A percentile compares a stretch with the other conserved stretches of the same genome.
Conservation (phyloP, 805 yeast genomes). For the Yarrowia keelungensis region DNA sequence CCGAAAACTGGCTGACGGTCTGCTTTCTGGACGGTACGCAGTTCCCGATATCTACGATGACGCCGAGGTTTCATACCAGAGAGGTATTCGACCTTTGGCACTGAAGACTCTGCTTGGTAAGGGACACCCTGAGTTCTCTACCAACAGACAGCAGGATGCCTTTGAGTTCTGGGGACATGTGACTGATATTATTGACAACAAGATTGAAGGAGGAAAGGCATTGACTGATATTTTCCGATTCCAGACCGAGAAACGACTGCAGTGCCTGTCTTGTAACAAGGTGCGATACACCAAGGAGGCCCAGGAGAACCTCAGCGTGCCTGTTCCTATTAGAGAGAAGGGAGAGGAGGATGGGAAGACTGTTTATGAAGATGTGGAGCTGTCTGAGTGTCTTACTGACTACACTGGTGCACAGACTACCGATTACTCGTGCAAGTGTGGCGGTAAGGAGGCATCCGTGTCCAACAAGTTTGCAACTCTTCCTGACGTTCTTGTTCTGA, state of each 20-base stretch:
- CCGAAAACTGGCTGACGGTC: conserved; percentile 79
- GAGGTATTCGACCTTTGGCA: conserved; percentile 77
- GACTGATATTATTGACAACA: conserved; percentile 61
- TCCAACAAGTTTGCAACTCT: conserved; percentile 61
- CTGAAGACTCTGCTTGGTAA: conserved; percentile 80
- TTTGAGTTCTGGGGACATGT: conserved; percentile 82
- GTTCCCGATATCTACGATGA: conserved; percentile 54
- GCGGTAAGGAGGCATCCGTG: conserved; percentile 52
- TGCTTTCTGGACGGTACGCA: conserved; percentile 75
- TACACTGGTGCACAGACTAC: conserved; percentile 60
- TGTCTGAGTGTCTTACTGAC: conserved; percentile 58
- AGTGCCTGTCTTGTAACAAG: conserved; percentile 63
- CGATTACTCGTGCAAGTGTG: conserved; percentile 72
- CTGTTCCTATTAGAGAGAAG: conserved; percentile 53
- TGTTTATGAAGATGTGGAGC: conserved; percentile 57
- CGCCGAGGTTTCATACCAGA: conserved; percentile 56
- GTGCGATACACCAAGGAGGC: conserved; percentile 65
- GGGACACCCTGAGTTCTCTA: conserved; percentile 79
- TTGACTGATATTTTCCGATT: conserved; percentile 70
- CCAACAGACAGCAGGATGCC: conserved; percentile 94
- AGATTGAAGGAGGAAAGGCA: conserved; percentile 43
- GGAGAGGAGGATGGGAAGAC: conserved; percentile 55
- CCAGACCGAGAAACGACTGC: conserved; percentile 66
- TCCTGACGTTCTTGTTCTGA: conserved; percentile 75
- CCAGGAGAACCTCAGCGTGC: conserved; percentile 69